Conservation (phyloP, 148 eudicot species). For the Cornus kousa region DNA sequence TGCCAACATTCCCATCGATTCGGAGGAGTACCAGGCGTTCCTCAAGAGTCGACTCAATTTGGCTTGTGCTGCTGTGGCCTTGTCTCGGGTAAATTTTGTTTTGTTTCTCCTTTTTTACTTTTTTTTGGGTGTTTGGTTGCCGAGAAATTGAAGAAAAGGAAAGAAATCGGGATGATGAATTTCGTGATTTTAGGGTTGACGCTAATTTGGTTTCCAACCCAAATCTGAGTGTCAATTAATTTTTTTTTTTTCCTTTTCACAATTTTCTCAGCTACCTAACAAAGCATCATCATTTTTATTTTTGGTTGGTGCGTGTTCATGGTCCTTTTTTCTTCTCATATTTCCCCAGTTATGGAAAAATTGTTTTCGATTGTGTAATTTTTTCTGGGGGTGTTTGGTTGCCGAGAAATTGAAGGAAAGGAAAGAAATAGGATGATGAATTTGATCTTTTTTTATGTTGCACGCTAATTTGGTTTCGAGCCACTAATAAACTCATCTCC, state of each 20-base stretch:
- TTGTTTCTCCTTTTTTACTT: neutral
- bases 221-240: too few species aligned
- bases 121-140: neutral
- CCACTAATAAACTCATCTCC: neutral
- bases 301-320: too few species aligned
- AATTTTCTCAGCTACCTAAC: neutral
- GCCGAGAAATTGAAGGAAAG: too few species aligned
- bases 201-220: too few species aligned
- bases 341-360: too few species aligned
- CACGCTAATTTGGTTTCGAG: too few species aligned
- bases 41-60: conserved; percentile 66
- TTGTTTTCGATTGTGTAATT: too few species aligned
- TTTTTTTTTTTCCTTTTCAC: neutral
- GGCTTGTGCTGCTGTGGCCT: conserved; percentile 91
- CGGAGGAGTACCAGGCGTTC: conserved; percentile 71
- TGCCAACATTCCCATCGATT: conserved; percentile 40
- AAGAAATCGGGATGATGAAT: neutral
- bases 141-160: neutral
- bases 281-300: neutral
- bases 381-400: too few species aligned
- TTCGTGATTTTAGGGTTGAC: neutral
- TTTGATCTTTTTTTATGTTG: too few species aligned
- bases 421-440: too few species aligned
- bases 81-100: conserved; percentile 49
- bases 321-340: too few species aligned